Base-by-base conservation (phyloP, 23 red algal species). In the Gracilaria caudata region DNA sequence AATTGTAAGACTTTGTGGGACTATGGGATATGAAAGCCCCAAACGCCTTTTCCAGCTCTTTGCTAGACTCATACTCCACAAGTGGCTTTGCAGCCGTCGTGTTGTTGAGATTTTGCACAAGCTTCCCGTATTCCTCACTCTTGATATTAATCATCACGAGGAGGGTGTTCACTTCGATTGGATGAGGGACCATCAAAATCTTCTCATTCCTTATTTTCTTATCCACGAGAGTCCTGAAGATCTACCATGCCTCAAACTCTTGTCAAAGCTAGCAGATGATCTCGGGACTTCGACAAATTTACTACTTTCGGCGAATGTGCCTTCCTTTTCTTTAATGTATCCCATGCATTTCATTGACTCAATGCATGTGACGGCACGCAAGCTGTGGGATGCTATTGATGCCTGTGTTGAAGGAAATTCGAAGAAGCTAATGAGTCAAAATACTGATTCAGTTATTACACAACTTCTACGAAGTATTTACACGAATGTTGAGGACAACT, bases 321-420 rank as follows among this genome's bases (percentile, higher is more conserved):
- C 53, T 63, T 63, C 85, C 8, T 89, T 73, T 63, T 78, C 85
- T 6, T 35, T 89, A 17, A 57, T 89, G 17, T 89, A 75, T 53
- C 85, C 85, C 13, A 89, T 89, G 85, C 85, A 89, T 20, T 89
- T 89, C 60, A 51, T 58, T 29, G 37, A 60, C 28, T 64, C 36
- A 7, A 53, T 79, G 44, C 85, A 89, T 66, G 71, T 64, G 26
- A 79, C 4, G 25, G 85, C 41, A 12, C 28, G 41, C 10, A 73
- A 63, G 32, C 39, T 89, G 6, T 89, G 85, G 85, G 64, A 54
- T 44, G 85, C 68, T 34, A 78, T 89, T 56, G 85, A 89, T 30
- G 51, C 32, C 28, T 53, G 43, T 13, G 41, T 89, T 10, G 85
- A 44, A 51, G 70, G 85, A 29, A 75, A 55, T 25, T 79, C 72